Conservation (phyloP, 1,284 basidiomycete genomes). For the Melampsora americana region DNA sequence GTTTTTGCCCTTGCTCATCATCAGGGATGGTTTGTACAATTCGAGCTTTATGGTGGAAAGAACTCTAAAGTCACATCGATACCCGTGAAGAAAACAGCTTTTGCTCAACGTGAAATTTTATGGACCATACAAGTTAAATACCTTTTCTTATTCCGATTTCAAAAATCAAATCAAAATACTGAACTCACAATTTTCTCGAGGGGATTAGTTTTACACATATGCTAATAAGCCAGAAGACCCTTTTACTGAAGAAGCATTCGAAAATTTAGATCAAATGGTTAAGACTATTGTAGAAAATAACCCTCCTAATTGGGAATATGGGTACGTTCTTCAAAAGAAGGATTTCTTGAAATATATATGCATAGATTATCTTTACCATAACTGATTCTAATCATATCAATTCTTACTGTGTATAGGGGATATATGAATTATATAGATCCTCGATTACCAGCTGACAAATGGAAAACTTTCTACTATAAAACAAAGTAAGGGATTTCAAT, state of each 20-base stretch:
- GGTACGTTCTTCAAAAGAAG: constrained; percentile 4
- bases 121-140: constrained; percentile 18
- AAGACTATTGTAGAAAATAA: constrained; percentile 22
- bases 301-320: constrained; percentile 19
- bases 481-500: constrained; percentile 9
- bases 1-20: background rate
- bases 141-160: too few species aligned
- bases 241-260: constrained; percentile 10
- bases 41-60: constrained; percentile 26
- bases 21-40: constrained; percentile 37
- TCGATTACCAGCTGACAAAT: constrained; percentile 21
- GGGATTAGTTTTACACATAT: constrained; percentile 19
- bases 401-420: constrained; percentile 1
- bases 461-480: constrained; percentile 30
- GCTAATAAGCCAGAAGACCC: background rate
- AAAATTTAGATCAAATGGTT: constrained; percentile 23
- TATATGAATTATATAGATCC: constrained; percentile 40
- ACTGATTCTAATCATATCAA: background rate
- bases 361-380: too few species aligned
- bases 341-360: too few species aligned
- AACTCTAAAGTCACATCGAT: constrained; percentile 18
- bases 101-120: constrained; percentile 19
- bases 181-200: background rate
- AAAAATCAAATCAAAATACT: background rate
- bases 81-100: constrained; percentile 21